Evolutionary conservation across 768 basidiomycete genomes (phyloP), one percentile per base, ranked within the genome.

Genomic region (Boletus insuetus): DNA sequence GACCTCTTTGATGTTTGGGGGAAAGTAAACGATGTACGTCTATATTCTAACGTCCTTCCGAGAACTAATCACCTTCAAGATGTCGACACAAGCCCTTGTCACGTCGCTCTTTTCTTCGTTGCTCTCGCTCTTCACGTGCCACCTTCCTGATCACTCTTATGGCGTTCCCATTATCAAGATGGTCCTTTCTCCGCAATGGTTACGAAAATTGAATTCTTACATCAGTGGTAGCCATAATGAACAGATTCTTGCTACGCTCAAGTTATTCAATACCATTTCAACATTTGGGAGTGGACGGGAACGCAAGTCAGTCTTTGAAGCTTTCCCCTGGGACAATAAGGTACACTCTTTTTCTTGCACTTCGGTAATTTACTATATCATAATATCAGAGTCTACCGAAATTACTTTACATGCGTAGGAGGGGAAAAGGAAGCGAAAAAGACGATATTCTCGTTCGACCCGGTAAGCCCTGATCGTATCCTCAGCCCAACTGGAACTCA

Each of bases 291-390:
- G 86, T 22, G 87, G 89, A 17, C 71, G 78, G 22, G 88, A 91
- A 58, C 77, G 81, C 48, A 86, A 81, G 58, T 63, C 74, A 0
- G 75, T 89, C 2, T 69, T 86, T 26, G 90, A 91, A 51, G 76
- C 76, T 0, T 90, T 93, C 69, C 80, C 82, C 7, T 93, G 91
- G 91, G 89, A 89, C 54, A 76, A 79, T 31, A 92, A 91, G 77
- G 91, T 85, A 49, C 2, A 71, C 1, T 8, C 12, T 34, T 54
- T 10, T 40, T 3, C 29, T 19, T 17, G 0, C 24, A 19, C 12
- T 47, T 45, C 14, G 26, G 57, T 51, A 22, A 53, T 51, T 56
- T 26, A 49, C 45, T 31, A 37, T 8, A 14, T 35, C 34, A 6
- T 49, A 91, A 38, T 7, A 14, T 35, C 34, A 91, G 89, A 79